Percentiles rank a stretch among this genome's conserved stretches.
These are phyloP conservation scores for Phyllosticta citribraziliensis DNA, from an alignment of 2,329 filamentous ascomycete species.

Conservation along the genomic window DNA sequence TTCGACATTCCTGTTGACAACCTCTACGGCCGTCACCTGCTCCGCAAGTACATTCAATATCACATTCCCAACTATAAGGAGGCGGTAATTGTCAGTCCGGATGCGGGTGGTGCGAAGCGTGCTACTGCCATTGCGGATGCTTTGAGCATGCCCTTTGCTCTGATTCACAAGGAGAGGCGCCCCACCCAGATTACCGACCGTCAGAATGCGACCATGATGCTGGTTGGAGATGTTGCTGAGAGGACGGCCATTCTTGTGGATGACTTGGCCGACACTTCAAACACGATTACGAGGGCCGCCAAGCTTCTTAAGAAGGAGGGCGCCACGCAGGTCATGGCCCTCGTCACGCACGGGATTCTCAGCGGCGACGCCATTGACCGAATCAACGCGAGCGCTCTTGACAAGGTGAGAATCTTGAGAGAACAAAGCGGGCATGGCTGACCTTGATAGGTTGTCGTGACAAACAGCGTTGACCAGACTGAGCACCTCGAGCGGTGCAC, in stretches of 20 bases:
- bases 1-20: constrained; percentile 99
- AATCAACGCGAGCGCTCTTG: constrained; percentile 85
- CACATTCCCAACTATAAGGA: constrained; percentile 77
- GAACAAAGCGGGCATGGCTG: background rate
- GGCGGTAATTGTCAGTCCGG: constrained; percentile 88
- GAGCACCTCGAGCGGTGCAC: constrained; percentile 69
- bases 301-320: constrained; percentile 93
- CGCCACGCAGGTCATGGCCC: constrained; percentile 79
- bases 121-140: constrained; percentile 92
- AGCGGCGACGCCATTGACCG: constrained; percentile 90
- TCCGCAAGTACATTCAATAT: constrained; percentile 61
- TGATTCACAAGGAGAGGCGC: constrained; percentile 96
- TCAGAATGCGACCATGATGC: constrained; percentile 78
- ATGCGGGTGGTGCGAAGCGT: constrained; percentile 92
- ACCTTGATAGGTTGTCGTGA: constrained; percentile 51
- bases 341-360: constrained; percentile 90
- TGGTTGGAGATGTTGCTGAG: constrained; percentile 76
- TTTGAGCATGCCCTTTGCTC: constrained; percentile 86
- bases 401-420: constrained; percentile 52
- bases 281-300: constrained; percentile 91
- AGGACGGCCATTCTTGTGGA: constrained; percentile 85
- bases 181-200: constrained; percentile 80
- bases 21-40: constrained; percentile 72
- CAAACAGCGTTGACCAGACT: constrained; percentile 85
- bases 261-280: constrained; percentile 89